Evolutionary conservation across 257 asterid genomes (phyloP).

Genomic region (Plantago elongata): DNA sequence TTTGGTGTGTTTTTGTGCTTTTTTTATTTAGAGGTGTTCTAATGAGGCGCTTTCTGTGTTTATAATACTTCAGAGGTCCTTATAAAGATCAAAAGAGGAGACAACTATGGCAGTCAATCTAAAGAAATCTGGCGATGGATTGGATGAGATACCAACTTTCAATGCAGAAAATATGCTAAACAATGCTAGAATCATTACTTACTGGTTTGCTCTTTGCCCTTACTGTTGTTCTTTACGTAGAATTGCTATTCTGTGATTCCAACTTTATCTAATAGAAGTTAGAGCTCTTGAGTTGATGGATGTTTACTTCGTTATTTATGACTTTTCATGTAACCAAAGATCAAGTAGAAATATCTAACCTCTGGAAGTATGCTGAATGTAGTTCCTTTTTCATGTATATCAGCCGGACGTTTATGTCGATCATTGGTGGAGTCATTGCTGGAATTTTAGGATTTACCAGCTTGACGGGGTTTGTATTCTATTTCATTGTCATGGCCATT

Average conservation of each 20-base stretch:
- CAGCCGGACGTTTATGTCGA: conserved; percentile 94
- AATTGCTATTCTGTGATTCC: conserved; percentile 7
- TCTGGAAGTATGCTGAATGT: conserved; percentile 16
- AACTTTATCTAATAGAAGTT: conserved; percentile 2
- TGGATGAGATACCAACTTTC: conserved; percentile 58
- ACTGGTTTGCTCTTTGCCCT: conserved; percentile 46
- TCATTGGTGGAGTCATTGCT: conserved; percentile 82
- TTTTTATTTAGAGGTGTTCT: too few species aligned
- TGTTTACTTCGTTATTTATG: conserved; percentile 1
- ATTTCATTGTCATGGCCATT: conserved; percentile 74
- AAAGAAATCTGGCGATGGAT: conserved; percentile 43
- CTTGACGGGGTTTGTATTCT: conserved; percentile 68
- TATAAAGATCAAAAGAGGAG: conserved; percentile 23
- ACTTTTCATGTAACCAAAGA: neutral
- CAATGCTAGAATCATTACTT: conserved; percentile 58
- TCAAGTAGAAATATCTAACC: neutral
- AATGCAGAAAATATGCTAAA: conserved; percentile 68
- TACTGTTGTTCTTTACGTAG: neutral
- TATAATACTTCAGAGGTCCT: conserved; percentile 6
- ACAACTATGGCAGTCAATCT: conserved; percentile 46
- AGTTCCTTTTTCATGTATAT: conserved; percentile 14
- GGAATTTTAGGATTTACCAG: conserved; percentile 72
- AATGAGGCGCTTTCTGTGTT: neutral
- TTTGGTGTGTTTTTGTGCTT: too few species aligned
- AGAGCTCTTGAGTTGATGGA: neutral